Base-by-base conservation (phyloP, 345 rosid genomes). In the Microthlaspi erraticum region DNA sequence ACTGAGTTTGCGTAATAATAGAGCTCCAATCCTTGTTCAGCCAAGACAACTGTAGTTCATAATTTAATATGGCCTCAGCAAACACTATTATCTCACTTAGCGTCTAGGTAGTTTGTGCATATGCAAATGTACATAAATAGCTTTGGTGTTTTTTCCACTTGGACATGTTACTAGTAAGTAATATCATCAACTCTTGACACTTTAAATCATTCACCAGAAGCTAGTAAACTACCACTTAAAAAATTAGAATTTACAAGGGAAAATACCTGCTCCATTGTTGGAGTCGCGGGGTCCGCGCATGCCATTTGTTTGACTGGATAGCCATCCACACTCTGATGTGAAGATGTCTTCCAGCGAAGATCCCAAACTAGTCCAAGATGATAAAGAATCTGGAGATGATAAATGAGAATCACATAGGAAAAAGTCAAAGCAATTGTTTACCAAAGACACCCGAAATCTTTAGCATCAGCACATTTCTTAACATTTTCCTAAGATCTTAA, bases 351-450 rank as follows among this genome's bases (percentile, higher is more conserved):
- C 98, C 98, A 93, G 13, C 97, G 96, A 69, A 91, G 61, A 60
- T 84, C 80, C 98, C 98, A 93, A 65, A 90, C 94, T 71, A 82
- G 44, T 55, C 87, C 90, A 83, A 91, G 93, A 80, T 93, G 98
- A 80, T 85, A 82, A 65, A 93, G 87, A 70, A 93, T 85, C 98
- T 93, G 85, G 56, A 42, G 59, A 80, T 19, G 78, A 69, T 55
- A 72, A 46, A 54, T 41, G 29, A n/a, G n/a, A n/a, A 67, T 5
- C 10, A 36, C 60, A 52, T 16, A 52, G 23, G 63, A 56, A 32
- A 33, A 45, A 55, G 46, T 18, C 41, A 57, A 56, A 56, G 48
- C 44, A 59, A 56, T 36, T 73, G 26, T 45, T 64, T 29, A 45
- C 46, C 42, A 55, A 36, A 14, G 50, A 45, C 43, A 16, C 50